Evolutionary conservation across 2,329 filamentous ascomycete genomes (phyloP), one percentile per base, ranked within the genome.

Genomic region (Colletotrichum sp.): DNA sequence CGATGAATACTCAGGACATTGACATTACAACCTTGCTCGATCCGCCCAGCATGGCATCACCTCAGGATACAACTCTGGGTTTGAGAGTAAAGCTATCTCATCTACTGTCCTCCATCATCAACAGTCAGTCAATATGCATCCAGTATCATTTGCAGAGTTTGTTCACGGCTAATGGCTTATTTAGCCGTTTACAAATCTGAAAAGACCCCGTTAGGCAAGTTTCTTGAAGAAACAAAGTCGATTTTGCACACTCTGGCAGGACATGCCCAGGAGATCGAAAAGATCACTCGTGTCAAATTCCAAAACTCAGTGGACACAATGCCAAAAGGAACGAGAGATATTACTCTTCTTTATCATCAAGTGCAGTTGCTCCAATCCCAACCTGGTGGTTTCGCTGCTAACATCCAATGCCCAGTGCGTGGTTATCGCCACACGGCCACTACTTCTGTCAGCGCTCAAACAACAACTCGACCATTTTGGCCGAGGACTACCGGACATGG

Each of bases 281-380:
- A 77, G 1, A 85, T 85, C 3, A 82, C 86, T 12, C 76, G 80
- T 2, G 64, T 79, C 2, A 83, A 83, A n/a, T 82, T 83, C 8
- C 78, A 80, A n/a, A 84, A 80, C 34, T 83, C 83, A 0, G 80
- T 74, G 10, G 72, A 71, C 8, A 82, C 81, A 0, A 84, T 85
- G 80, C 81, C 85, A 0, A 81, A 82, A 55, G 84, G 81, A 2
- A 86, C 84, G 8, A 81, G 83, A 5, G 81, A 86, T 64, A 81
- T 86, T 5, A 85, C 82, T 0, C 72, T 86, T 8, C 77, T 85
- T 0, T 86, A 86, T 63, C 85, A 86, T 38, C 83, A 86, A 79
- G 84, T 85, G 10, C 16, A 10, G 78, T 78, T 1, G 43, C 43
- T 15, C 6, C 26, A 61, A n/a, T n/a, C 55, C 5, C 21, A 58